Evolutionary conservation across 805 yeast species (phyloP).

Genomic region (Pichia eremophila): DNA sequence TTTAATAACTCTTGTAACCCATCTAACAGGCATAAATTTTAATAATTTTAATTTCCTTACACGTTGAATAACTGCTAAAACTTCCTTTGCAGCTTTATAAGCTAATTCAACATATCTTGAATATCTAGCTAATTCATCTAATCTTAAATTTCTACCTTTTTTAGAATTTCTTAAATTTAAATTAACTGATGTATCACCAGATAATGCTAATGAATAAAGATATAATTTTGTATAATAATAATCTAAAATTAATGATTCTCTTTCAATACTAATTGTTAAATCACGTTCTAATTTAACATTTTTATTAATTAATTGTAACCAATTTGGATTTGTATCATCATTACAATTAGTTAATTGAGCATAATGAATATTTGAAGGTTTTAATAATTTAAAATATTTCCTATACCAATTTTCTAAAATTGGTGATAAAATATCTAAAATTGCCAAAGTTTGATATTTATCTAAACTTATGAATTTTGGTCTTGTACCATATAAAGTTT

Average conservation of each 20-base stretch:
- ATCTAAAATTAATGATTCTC: slow-evolving; percentile 71
- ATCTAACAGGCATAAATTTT: slow-evolving; percentile 80
- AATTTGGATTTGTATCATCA: slow-evolving; percentile 8
- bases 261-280: slow-evolving; percentile 38
- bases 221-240: slow-evolving; percentile 78
- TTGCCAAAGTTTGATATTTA: slow-evolving; percentile 58
- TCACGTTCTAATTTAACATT: slow-evolving; percentile 31
- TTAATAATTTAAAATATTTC: slow-evolving; percentile 47
- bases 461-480: slow-evolving; percentile 42
- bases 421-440: slow-evolving; percentile 66
- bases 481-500: slow-evolving; percentile 64
- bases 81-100: slow-evolving; percentile 73
- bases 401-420: slow-evolving; percentile 71
- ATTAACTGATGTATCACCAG: slow-evolving; percentile 33
- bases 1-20: slow-evolving; percentile 79
- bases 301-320: slow-evolving; percentile 18
- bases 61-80: slow-evolving; percentile 59
- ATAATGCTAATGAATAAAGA: slow-evolving; percentile 73
- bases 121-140: slow-evolving; percentile 63
- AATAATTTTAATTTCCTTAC: slow-evolving; percentile 57
- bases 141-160: slow-evolving; percentile 32
- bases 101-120: slow-evolving; percentile 78
- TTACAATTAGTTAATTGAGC: slow-evolving; percentile 9
- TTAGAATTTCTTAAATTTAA: slow-evolving; percentile 21
- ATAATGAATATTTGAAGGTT: slow-evolving; percentile 35